Evolutionary conservation across 2,329 filamentous ascomycete species (phyloP).

Genomic region (Alternaria conjuncta): DNA sequence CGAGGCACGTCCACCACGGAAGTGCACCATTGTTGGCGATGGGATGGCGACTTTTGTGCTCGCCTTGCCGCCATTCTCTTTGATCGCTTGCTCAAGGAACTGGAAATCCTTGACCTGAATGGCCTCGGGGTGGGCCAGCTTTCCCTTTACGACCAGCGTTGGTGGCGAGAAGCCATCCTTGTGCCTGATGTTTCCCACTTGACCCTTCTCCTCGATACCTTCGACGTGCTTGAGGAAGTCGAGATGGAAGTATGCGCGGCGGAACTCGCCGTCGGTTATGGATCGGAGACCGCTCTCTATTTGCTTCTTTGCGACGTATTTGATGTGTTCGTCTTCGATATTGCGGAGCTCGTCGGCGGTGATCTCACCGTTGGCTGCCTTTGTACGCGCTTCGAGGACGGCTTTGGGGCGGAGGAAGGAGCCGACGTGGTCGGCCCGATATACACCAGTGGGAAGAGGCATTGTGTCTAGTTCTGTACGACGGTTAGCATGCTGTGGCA

Average conservation of each 20-base stretch:
- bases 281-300: conserved; percentile 57
- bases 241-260: conserved; percentile 64
- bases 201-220: conserved; percentile 61
- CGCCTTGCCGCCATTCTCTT: conserved; percentile 43
- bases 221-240: conserved; percentile 63
- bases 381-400: conserved; percentile 58
- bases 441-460: conserved; percentile 50
- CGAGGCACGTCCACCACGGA: conserved; percentile 61
- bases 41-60: conserved; percentile 65
- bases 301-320: conserved; percentile 57
- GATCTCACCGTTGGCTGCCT: conserved; percentile 54
- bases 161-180: conserved; percentile 60
- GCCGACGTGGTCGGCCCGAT: conserved; percentile 62
- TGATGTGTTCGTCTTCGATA: conserved; percentile 60
- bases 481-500: not conserved
- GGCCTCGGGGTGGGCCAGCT: conserved; percentile 59
- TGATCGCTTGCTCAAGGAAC: conserved; percentile 59
- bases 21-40: conserved; percentile 66
- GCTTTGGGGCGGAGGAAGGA: conserved; percentile 61
- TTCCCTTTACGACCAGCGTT: conserved; percentile 61
- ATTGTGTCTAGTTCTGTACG: conserved; percentile 27
- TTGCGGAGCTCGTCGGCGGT: conserved; percentile 55
- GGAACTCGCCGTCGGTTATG: conserved; percentile 64
- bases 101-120: conserved; percentile 65
- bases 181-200: conserved; percentile 51